Percentiles rank a stretch among this genome's conserved stretches.
phyloP scores from a whole-genome alignment of 1,284 basidiomycete genomes.

The Exsudoporus floridanus region DNA sequence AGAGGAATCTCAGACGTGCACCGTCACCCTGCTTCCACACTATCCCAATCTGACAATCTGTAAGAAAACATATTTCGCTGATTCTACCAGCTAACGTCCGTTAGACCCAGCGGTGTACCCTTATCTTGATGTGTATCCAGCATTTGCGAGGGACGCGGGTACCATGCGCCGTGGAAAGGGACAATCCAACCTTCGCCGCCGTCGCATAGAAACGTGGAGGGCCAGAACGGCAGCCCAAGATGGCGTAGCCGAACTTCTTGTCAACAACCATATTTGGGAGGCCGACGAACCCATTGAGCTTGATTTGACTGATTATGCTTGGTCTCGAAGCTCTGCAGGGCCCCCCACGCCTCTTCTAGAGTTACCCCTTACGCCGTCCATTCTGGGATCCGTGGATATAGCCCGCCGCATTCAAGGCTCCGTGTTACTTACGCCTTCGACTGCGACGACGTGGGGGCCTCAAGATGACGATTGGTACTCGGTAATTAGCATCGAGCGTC shows the following conservation, averaged over 20 bases:
- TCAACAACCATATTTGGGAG: slow-evolving; percentile 21
- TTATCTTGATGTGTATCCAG: slow-evolving; percentile 33
- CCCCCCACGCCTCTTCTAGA: slow-evolving; percentile 48
- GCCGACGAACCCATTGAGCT: slow-evolving; percentile 37
- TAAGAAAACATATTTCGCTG: slow-evolving; percentile 8
- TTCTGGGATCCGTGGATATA: slow-evolving; percentile 55
- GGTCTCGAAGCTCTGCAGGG: slow-evolving; percentile 68
- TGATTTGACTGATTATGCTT: slow-evolving; percentile 63
- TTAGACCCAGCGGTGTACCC: slow-evolving; percentile 35
- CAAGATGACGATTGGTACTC: slow-evolving; percentile 22
- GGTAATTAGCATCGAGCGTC: slow-evolving; percentile 10
- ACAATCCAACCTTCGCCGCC: slow-evolving; percentile 8
- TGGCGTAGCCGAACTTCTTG: slow-evolving; percentile 10
- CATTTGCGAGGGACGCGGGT: background rate
- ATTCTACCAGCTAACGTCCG: slow-evolving; percentile 1
- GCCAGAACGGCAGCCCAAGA: slow-evolving; percentile 17
- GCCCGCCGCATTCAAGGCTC: slow-evolving; percentile 56
- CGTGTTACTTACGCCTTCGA: slow-evolving; percentile 53
- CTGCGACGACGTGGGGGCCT: slow-evolving; percentile 38
- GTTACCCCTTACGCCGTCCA: slow-evolving; percentile 38
- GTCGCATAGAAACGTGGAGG: slow-evolving; percentile 21
- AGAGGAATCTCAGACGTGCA: background rate
- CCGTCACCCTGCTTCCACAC: slow-evolving; percentile 2
- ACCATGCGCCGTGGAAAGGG: background rate
- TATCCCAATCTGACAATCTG: slow-evolving; percentile 31